Evolutionary conservation across 208 protist species (phyloP).

Genomic region (Trypanosoma mega): DNA sequence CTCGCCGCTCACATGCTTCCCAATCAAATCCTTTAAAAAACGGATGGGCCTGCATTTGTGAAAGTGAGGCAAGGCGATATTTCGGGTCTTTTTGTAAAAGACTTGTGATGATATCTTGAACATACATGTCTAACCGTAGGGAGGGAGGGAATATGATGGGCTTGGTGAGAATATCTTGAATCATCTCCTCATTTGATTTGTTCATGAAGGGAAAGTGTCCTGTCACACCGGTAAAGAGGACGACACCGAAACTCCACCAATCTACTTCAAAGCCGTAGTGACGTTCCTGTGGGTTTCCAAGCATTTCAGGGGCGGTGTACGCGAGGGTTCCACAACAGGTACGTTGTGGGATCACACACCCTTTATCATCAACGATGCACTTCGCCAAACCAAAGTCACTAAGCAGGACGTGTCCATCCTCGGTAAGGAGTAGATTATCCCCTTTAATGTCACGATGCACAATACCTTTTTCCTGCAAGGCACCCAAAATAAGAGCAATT

Average conservation of each 20-base stretch:
- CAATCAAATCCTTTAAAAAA: slow-evolving; percentile 82
- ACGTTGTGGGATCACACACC: slow-evolving; percentile 41
- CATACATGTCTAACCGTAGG: slow-evolving; percentile 28
- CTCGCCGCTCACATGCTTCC: slow-evolving; percentile 48
- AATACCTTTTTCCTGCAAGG: slow-evolving; percentile 75
- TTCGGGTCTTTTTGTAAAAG: slow-evolving; percentile 65
- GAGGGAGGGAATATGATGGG: slow-evolving; percentile 52
- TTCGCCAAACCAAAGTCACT: slow-evolving; percentile 90
- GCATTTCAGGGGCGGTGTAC: slow-evolving; percentile 89
- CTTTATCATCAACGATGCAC: slow-evolving; percentile 38
- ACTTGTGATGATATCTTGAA: slow-evolving; percentile 35
- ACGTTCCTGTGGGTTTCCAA: slow-evolving; percentile 24
- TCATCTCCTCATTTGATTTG: slow-evolving; percentile 49
- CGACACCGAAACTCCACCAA: slow-evolving; percentile 84
- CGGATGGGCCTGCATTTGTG: slow-evolving; percentile 41
- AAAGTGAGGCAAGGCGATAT: slow-evolving; percentile 44
- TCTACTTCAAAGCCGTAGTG: slow-evolving; percentile 79
- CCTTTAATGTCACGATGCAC: slow-evolving; percentile 89
- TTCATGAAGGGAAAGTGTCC: slow-evolving; percentile 79
- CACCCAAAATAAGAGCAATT: slow-evolving; percentile 80
- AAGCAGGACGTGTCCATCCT: slow-evolving; percentile 72
- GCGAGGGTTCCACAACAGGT: slow-evolving; percentile 85
- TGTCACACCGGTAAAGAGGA: slow-evolving; percentile 72
- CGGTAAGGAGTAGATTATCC: slow-evolving; percentile 84
- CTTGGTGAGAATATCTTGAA: slow-evolving; percentile 42